Percentiles rank a stretch among this genome's conserved stretches.
phyloP scores from a whole-genome alignment of 495 filamentous ascomycete species.

The Cercophora samala region DNA sequence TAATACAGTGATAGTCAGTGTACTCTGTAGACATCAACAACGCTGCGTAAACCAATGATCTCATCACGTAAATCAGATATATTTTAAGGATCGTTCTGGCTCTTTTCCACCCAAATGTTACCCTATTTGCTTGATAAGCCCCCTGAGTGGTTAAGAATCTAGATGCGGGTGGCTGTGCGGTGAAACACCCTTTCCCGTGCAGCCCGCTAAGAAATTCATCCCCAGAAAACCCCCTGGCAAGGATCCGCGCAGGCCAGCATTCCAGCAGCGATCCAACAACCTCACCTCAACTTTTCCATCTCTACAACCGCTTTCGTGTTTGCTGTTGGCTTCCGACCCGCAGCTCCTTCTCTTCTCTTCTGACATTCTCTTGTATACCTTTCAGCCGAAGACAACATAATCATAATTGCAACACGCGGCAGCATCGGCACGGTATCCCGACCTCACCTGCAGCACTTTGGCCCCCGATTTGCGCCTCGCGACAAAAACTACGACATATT shows the following conservation, averaged over 20 bases:
- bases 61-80: background rate
- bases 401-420: background rate
- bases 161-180: conserved; percentile 23
- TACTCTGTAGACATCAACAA: no score
- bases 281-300: background rate
- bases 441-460: background rate
- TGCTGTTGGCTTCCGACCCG: conserved; percentile 10
- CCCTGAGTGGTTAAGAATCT: background rate
- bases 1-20: no score
- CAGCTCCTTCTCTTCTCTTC: conserved; percentile 12
- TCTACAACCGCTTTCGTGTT: conserved; percentile 10
- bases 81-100: background rate
- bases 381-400: background rate
- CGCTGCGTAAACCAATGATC: background rate
- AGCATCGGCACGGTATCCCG: background rate
- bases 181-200: conserved; percentile 26
- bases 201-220: conserved; percentile 20
- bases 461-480: background rate
- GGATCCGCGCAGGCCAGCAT: conserved; percentile 4
- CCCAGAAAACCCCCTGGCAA: conserved; percentile 15
- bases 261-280: conserved; percentile 2
- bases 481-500: background rate
- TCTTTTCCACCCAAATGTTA: background rate
- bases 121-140: background rate
- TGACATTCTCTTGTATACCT: conserved; percentile 12